Conservation (phyloP, 2,329 filamentous ascomycete species). For the Ophiostoma montium region DNA sequence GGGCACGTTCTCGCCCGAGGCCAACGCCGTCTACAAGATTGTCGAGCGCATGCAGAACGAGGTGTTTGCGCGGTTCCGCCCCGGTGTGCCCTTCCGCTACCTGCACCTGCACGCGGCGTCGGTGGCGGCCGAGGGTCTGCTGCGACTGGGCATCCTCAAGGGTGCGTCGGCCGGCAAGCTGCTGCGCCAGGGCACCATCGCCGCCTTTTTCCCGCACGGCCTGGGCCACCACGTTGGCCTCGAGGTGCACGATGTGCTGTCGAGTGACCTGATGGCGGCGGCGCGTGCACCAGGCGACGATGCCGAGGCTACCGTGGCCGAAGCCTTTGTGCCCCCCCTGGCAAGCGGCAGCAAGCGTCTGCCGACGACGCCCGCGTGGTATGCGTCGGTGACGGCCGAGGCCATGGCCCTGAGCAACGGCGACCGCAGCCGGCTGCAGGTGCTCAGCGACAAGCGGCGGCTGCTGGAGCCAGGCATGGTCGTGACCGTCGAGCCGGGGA, state of each 20-base stretch:
- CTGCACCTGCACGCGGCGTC: conserved; percentile 60
- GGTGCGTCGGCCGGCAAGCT: conserved; percentile 44
- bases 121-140: conserved; percentile 57
- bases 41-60: conserved; percentile 70
- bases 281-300: neutral
- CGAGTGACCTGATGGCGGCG: conserved; percentile 23
- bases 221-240: conserved; percentile 52
- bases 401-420: conserved; percentile 7
- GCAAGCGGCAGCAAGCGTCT: conserved; percentile 27
- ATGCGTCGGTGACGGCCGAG: conserved; percentile 19
- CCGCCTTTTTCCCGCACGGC: conserved; percentile 53
- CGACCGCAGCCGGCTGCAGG: neutral
- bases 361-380: conserved; percentile 24
- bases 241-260: conserved; percentile 47
- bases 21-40: conserved; percentile 58
- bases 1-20: conserved; percentile 53
- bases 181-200: conserved; percentile 35
- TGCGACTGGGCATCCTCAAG: conserved; percentile 56
- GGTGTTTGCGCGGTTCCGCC: conserved; percentile 54
- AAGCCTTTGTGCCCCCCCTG: neutral
- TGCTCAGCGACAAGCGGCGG: conserved; percentile 2
- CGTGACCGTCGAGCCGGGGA: conserved; percentile 66
- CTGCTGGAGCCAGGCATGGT: conserved; percentile 48
- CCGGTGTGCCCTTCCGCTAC: conserved; percentile 55
- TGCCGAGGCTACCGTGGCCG: neutral